Conservation (phyloP, 73 alveolate genomes). For the Halteria grandinella region DNA sequence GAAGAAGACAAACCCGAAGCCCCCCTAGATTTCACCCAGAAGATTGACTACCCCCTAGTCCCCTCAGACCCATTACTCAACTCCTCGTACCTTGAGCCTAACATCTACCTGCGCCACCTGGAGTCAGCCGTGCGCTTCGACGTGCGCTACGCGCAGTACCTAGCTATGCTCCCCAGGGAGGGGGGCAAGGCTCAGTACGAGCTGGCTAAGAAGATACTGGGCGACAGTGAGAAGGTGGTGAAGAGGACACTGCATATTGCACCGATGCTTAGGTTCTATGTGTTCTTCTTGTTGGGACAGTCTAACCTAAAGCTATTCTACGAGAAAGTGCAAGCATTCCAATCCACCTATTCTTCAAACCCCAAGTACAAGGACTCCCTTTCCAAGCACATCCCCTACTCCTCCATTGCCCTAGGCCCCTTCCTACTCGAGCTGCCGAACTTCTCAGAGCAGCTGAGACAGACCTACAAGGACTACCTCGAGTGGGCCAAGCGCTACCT, state of each 20-base stretch:
- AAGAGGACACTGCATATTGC: slow-evolving; percentile 41
- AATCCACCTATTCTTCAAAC: slow-evolving; percentile 12
- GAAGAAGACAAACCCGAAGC: slow-evolving; percentile 62
- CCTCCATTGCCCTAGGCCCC: slow-evolving; percentile 47
- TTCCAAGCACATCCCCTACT: slow-evolving; percentile 49
- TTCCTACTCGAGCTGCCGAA: slow-evolving; percentile 43
- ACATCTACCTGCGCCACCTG: slow-evolving; percentile 39
- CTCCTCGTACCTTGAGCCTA: slow-evolving; percentile 15
- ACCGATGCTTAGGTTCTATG: slow-evolving; percentile 42
- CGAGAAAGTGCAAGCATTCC: slow-evolving; percentile 33
- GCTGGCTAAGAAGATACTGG: slow-evolving; percentile 31
- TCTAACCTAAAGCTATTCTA: slow-evolving; percentile 36
- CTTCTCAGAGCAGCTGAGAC: slow-evolving; percentile 45
- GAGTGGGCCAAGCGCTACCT: slow-evolving; percentile 45
- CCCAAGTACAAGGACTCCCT: slow-evolving; percentile 34
- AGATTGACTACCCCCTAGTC: slow-evolving; percentile 28
- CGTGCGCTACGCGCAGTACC: slow-evolving; percentile 49
- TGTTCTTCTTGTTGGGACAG: slow-evolving; percentile 49
- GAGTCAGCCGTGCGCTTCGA: slow-evolving; percentile 49
- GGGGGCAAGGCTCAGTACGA: too few relatives aligned
- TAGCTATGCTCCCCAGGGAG: slow-evolving; percentile 33
- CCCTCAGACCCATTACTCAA: neutral
- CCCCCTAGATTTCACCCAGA: slow-evolving; percentile 33
- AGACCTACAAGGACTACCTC: slow-evolving; percentile 42
- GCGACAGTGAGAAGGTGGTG: slow-evolving; percentile 31